phyloP scores from a whole-genome alignment of 495 filamentous ascomycete genomes.

The Massariosphaeria phaeospora region DNA sequence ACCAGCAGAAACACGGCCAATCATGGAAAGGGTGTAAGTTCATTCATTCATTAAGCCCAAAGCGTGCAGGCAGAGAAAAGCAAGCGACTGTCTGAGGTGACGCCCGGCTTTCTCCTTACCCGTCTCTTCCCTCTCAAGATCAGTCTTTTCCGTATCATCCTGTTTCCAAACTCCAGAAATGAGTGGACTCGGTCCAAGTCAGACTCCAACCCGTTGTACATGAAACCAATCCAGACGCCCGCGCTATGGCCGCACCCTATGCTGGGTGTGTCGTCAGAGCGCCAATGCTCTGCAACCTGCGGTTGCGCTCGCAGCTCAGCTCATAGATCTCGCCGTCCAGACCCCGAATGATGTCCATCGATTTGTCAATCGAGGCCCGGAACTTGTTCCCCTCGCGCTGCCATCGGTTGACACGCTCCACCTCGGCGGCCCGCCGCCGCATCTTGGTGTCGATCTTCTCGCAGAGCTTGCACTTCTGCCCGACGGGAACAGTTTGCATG shows the following conservation, averaged over 20 bases:
- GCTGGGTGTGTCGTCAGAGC: constrained; percentile 8
- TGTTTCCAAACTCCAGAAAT: constrained; percentile 26
- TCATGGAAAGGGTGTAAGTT: constrained; percentile 20
- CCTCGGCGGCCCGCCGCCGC: constrained; percentile 68
- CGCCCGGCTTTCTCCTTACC: constrained; percentile 27
- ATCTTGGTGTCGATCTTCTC: constrained; percentile 86
- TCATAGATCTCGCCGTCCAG: constrained; percentile 61
- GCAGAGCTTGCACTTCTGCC: constrained; percentile 72
- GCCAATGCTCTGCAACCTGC: constrained; percentile 40
- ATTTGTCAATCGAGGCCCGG: constrained; percentile 75
- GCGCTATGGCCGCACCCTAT: constrained; percentile 9
- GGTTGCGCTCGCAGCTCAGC: constrained; percentile 48
- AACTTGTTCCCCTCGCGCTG: constrained; percentile 60
- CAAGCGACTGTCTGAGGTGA: constrained; percentile 33
- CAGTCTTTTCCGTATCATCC: constrained; percentile 31
- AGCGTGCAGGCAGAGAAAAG: constrained; percentile 23
- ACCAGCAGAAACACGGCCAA: constrained; percentile 26
- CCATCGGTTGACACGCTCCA: constrained; percentile 78
- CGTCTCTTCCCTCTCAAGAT: constrained; percentile 27
- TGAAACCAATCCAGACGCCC: constrained; percentile 31
- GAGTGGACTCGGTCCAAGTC: constrained; percentile 29
- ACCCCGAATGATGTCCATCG: constrained; percentile 56
- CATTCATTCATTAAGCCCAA: constrained; percentile 30
- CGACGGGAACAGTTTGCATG: constrained; percentile 57
- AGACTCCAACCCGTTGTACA: constrained; percentile 32